These are phyloP conservation scores for Hymenoscyphus scutula DNA, from an alignment of 2,329 filamentous ascomycete genomes.

Conservation along the genomic window DNA sequence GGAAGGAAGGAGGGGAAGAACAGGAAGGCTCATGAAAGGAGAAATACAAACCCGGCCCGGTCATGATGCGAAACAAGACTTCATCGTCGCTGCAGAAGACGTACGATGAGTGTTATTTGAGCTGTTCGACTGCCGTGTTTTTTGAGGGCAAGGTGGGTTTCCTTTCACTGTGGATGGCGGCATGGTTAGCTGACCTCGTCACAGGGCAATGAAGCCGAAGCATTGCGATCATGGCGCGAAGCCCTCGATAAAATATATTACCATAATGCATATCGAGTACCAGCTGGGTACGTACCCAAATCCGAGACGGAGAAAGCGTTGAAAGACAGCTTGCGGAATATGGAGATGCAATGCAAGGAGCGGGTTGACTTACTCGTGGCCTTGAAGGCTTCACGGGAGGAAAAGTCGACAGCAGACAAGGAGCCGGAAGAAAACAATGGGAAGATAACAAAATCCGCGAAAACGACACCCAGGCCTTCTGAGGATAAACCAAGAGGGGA, in stretches of 20 bases:
- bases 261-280: constrained; percentile 73
- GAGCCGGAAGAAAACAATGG: constrained; percentile 22
- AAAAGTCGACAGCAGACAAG: constrained; percentile 34
- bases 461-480: constrained; percentile 32
- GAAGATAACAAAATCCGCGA: constrained; percentile 36
- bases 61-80: constrained; percentile 53
- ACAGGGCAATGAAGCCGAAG: constrained; percentile 88
- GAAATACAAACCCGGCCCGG: constrained; percentile 13
- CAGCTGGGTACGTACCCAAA: constrained; percentile 65
- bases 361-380: constrained; percentile 85
- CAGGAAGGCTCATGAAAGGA: background rate
- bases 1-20: constrained; percentile 3
- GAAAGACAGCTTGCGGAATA: constrained; percentile 73
- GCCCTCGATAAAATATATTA: constrained; percentile 88
- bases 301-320: constrained; percentile 82
- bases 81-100: constrained; percentile 87
- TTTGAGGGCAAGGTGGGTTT: constrained; percentile 80
- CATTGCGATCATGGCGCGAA: constrained; percentile 83
- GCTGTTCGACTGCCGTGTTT: constrained; percentile 92
- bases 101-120: constrained; percentile 94
- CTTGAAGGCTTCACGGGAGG: constrained; percentile 63
- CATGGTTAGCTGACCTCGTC: background rate
- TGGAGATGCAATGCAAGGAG: constrained; percentile 92
- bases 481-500: constrained; percentile 33
- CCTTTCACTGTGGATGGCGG: background rate